Evolutionary conservation across 2,329 filamentous ascomycete genomes (phyloP).

Genomic region (Phaeophleospora eucalypticola): DNA sequence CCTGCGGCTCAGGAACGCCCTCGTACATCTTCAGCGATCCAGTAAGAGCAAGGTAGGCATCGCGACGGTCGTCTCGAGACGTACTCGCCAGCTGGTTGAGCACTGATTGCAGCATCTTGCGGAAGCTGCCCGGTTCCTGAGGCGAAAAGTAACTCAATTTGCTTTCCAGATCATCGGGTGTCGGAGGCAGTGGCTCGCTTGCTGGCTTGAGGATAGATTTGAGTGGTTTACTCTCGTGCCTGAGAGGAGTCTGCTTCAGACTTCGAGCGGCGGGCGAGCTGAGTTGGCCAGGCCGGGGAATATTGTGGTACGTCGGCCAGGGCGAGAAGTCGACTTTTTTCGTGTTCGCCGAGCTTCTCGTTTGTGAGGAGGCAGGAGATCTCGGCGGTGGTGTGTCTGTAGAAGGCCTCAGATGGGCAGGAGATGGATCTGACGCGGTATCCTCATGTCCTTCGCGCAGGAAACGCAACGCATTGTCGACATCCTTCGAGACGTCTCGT

Average conservation of each 20-base stretch:
- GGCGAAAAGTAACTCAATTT: slow-evolving; percentile 39
- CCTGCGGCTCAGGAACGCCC: slow-evolving; percentile 70
- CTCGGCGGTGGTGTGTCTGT: slow-evolving; percentile 17
- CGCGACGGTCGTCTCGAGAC: slow-evolving; percentile 68
- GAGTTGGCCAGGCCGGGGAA: slow-evolving; percentile 21
- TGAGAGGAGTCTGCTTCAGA: slow-evolving; percentile 35
- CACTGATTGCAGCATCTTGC: slow-evolving; percentile 79
- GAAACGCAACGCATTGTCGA: slow-evolving; percentile 34
- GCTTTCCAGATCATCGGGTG: slow-evolving; percentile 37
- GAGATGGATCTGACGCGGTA: slow-evolving; percentile 3
- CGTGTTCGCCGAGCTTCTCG: slow-evolving; percentile 33
- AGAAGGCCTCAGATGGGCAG: background rate
- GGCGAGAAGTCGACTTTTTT: slow-evolving; percentile 63
- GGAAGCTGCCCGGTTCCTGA: slow-evolving; percentile 57
- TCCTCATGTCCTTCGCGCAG: slow-evolving; percentile 36
- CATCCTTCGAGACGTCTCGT: slow-evolving; percentile 41
- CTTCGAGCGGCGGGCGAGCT: slow-evolving; percentile 41
- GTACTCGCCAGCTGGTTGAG: slow-evolving; percentile 73
- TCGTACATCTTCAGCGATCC: slow-evolving; percentile 76
- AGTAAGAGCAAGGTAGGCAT: slow-evolving; percentile 80
- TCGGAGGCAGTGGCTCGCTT: slow-evolving; percentile 37
- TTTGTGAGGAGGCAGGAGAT: slow-evolving; percentile 30
- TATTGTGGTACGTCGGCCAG: slow-evolving; percentile 49
- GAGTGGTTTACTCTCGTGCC: slow-evolving; percentile 52
- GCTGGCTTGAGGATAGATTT: slow-evolving; percentile 79